Evolutionary conservation across 257 asterid genomes (phyloP), one percentile per base, ranked within the genome.

Genomic region (Cynanchum wilfordii): DNA sequence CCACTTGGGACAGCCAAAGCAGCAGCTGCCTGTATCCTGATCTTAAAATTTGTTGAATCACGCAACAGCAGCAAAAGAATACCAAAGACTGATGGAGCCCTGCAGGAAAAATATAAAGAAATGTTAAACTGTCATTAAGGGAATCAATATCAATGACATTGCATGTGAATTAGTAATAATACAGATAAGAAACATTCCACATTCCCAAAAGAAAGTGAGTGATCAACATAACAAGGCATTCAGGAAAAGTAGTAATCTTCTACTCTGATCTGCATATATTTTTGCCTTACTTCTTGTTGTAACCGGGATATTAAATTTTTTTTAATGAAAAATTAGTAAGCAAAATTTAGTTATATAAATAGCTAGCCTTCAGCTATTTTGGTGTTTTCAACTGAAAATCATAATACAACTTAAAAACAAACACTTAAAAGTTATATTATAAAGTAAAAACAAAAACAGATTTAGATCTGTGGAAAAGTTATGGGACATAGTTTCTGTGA

Each of bases 11-110:
- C 98, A 89, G 97, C 89, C 90, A 93, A 85, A 78, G 98, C 98
- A 82, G 97, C 96, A 66, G 96, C 91, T 71, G 97, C 98, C 84
- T 93, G 98, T 86, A 93, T 91, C 89, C 96, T 80, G 82, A 91
- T 93, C 87, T 93, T 93, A 73, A 89, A 93, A 83, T 93, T 93
- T 75, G 94, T 80, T 76, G 98, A 93, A 83, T 93, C 96, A 66
- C 96, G 96, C 66, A 93, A 89, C 62, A 93, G 87, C 80, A 91
- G 81, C 82, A 93, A 78, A 77, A 93, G 95, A 78, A 89, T 87
- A 73, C 96, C 89, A 80, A 89, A 93, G 76, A 93, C 90, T 54
- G 98, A 85, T 75, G 94, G 75, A 52, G 95, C 89, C 98, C 98
- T 93, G 92, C 83, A 85, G 80, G 79, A 75, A 17, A 25, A 9